Evolutionary conservation across 129 eudicot genomes (phyloP).

Genomic region (Lactuca saligna): DNA sequence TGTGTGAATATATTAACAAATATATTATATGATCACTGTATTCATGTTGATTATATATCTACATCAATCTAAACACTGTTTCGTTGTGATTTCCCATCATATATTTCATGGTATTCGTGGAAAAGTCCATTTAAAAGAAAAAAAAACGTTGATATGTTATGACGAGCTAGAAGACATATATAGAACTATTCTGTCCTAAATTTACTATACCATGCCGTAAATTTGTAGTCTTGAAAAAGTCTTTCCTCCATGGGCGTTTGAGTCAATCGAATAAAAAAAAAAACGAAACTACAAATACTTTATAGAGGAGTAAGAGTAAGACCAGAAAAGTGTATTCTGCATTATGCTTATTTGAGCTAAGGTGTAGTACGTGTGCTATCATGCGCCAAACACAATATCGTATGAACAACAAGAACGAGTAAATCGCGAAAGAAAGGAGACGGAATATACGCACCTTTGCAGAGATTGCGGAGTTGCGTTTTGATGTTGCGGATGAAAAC

Average conservation of each 20-base stretch:
- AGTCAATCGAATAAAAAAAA: not conserved
- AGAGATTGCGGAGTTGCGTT: constrained; percentile 66
- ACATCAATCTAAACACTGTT: not conserved
- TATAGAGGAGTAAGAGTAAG: not conserved
- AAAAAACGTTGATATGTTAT: not conserved
- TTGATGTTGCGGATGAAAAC: constrained; percentile 65
- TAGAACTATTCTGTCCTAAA: not conserved
- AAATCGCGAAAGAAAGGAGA: not conserved
- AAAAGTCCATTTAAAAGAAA: too few species aligned
- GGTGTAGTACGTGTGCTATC: constrained; percentile 15
- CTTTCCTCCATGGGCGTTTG: not conserved
- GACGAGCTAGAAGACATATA: not conserved
- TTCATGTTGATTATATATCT: not conserved
- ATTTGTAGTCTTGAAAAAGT: not conserved
- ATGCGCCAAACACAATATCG: constrained; percentile 9
- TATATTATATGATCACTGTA: not conserved
- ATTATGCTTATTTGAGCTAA: constrained; percentile 5
- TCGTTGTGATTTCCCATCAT: not conserved
- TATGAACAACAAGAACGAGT: not conserved
- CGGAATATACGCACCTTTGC: constrained; percentile 49
- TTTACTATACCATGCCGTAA: too few species aligned
- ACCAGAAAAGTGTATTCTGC: constrained; percentile 12
- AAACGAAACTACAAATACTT: not conserved
- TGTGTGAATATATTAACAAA: not conserved
- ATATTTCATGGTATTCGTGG: not conserved